Percentiles rank a stretch among this genome's conserved stretches.
phyloP scores from a whole-genome alignment of 306 rosid genomes.

The Prunus fruticosa region DNA sequence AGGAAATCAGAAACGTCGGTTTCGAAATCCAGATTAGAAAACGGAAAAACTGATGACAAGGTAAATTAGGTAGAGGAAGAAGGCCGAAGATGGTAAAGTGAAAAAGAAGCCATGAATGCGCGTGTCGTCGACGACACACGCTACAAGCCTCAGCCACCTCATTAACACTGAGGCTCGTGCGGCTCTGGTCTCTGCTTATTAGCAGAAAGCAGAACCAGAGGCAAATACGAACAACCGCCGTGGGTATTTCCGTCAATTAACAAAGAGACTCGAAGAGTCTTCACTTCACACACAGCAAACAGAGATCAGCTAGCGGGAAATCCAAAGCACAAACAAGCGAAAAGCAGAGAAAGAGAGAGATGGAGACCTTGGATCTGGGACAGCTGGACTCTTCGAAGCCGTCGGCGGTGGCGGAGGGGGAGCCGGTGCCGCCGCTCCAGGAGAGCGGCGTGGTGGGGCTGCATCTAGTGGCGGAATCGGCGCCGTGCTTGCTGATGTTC shows the following conservation, averaged over 20 bases:
- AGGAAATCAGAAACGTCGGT: conserved; percentile 1
- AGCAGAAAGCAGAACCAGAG: no score
- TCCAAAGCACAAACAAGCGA: not conserved
- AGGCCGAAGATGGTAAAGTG: not conserved
- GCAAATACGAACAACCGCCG: not conserved
- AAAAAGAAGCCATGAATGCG: not conserved
- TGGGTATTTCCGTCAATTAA: not conserved
- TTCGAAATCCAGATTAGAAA: not conserved
- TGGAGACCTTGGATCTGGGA: conserved; percentile 80
- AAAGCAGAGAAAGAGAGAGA: not conserved
- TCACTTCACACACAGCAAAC: conserved; percentile 4
- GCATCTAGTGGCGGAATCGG: conserved; percentile 63
- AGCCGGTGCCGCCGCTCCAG: conserved; percentile 75
- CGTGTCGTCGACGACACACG: not conserved
- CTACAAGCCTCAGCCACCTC: not conserved
- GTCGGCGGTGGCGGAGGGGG: conserved; percentile 70
- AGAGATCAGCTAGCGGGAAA: conserved; percentile 31
- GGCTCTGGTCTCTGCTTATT: not conserved
- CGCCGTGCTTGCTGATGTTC: conserved; percentile 9
- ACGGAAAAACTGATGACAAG: not conserved
- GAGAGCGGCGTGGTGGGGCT: conserved; percentile 96
- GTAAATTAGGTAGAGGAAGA: not conserved
- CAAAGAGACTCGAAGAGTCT: not conserved
- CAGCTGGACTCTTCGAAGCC: conserved; percentile 67
- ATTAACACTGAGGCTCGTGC: not conserved